phyloP scores from a whole-genome alignment of 306 rosid species.

The Crotalaria pallida region DNA sequence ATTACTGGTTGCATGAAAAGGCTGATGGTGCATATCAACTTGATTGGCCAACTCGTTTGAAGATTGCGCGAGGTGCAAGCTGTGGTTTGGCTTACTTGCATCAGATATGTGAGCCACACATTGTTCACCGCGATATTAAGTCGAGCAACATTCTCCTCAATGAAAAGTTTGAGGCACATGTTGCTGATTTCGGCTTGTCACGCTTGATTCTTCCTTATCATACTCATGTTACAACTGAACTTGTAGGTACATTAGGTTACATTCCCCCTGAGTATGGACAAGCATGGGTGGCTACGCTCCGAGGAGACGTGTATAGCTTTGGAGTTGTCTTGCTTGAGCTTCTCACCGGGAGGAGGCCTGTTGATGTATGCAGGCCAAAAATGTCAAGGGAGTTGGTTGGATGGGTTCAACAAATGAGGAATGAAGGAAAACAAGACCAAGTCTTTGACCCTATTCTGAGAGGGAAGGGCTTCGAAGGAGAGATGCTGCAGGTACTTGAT shows the following conservation, averaged over 20 bases:
- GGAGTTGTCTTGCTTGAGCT: slow-evolving; percentile 95
- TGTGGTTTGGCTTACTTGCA: slow-evolving; percentile 87
- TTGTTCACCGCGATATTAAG: slow-evolving; percentile 91
- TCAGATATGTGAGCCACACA: slow-evolving; percentile 83
- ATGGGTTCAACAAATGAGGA: slow-evolving; percentile 80
- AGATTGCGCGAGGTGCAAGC: slow-evolving; percentile 65
- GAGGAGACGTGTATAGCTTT: slow-evolving; percentile 94
- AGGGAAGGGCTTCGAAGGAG: slow-evolving; percentile 68
- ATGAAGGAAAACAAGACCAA: slow-evolving; percentile 68
- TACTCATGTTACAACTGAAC: slow-evolving; percentile 96
- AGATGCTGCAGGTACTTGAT: slow-evolving; percentile 79
- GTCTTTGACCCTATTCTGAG: slow-evolving; percentile 62
- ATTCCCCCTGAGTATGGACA: slow-evolving; percentile 97
- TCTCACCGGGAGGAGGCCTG: slow-evolving; percentile 80
- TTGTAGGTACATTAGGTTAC: slow-evolving; percentile 93
- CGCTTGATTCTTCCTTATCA: slow-evolving; percentile 86
- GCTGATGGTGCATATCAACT: slow-evolving; percentile 67
- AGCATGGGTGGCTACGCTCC: slow-evolving; percentile 94
- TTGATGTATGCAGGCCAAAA: slow-evolving; percentile 79
- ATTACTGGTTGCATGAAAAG: slow-evolving; percentile 93
- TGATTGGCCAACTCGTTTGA: slow-evolving; percentile 77
- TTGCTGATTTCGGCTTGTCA: slow-evolving; percentile 90
- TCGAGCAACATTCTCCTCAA: slow-evolving; percentile 90
- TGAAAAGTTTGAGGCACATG: slow-evolving; percentile 76
- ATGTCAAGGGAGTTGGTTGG: slow-evolving; percentile 71